Evolutionary conservation across 495 filamentous ascomycete species (phyloP).

Genomic region (Chaetomium tenue): DNA sequence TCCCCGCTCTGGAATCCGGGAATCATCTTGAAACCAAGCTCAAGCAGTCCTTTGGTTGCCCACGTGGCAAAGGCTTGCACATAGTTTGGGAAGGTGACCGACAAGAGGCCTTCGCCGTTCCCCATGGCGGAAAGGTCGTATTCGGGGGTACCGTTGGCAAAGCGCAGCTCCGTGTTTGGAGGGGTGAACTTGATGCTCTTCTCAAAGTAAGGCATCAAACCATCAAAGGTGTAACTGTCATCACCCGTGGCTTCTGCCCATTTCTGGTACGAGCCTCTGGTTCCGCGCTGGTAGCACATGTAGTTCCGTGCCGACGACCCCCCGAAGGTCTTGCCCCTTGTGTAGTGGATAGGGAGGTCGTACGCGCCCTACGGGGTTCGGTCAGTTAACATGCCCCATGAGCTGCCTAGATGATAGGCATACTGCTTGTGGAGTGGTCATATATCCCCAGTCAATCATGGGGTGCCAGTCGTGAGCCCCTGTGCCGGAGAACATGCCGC

Average conservation of each 20-base stretch:
- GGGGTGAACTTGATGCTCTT: not conserved
- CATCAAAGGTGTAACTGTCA: not conserved
- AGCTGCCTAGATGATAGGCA: not conserved
- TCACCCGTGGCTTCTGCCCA: too few relatives aligned
- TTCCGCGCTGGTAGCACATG: too few relatives aligned
- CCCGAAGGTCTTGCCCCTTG: too few relatives aligned
- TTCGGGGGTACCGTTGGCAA: not conserved
- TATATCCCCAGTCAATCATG: not conserved
- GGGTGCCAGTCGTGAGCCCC: not conserved
- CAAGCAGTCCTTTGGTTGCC: not conserved
- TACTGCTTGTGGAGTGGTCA: not conserved
- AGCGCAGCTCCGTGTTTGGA: not conserved
- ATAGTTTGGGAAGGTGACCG: not conserved
- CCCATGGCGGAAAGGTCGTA: not conserved
- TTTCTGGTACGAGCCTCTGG: too few relatives aligned
- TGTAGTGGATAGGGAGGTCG: too few relatives aligned
- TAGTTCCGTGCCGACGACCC: too few relatives aligned
- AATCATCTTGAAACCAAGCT: not conserved
- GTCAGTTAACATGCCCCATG: too few relatives aligned
- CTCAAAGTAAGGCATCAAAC: not conserved
- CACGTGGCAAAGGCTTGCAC: not conserved
- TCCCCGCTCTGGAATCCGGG: not conserved
- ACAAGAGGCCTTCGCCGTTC: not conserved
- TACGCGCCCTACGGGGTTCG: too few relatives aligned
- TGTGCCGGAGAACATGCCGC: not conserved